Percentiles rank a stretch among this genome's conserved stretches.
Evolutionary conservation across 2,329 filamentous ascomycete genomes (phyloP).

Genomic region (Mycocentrospora acerina): DNA sequence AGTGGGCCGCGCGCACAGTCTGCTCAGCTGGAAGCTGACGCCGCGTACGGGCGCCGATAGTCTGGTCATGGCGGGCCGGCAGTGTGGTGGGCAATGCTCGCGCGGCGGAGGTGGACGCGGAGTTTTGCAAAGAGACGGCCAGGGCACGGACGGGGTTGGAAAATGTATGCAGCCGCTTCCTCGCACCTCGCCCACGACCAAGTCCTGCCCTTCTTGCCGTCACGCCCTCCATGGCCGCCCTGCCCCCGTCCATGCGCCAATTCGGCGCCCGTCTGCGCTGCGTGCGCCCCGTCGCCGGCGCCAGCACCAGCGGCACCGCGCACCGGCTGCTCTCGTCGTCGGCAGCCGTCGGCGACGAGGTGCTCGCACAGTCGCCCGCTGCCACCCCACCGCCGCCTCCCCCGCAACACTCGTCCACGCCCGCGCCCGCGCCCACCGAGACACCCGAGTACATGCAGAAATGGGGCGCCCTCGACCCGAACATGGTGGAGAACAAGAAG

Average conservation of each 20-base stretch:
- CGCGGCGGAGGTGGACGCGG: conserved; percentile 35
- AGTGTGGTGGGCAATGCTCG: conserved; percentile 19
- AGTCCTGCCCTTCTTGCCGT: conserved; percentile 11
- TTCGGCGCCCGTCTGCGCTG: conserved; percentile 39
- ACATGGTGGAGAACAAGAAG: conserved; percentile 39
- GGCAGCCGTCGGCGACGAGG: conserved; percentile 45
- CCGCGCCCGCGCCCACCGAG: conserved; percentile 12
- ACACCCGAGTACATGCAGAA: conserved; percentile 37
- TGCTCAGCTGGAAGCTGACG: conserved; percentile 32
- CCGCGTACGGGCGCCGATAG: conserved; percentile 41
- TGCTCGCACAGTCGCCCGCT: conserved; percentile 37
- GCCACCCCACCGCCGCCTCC: conserved; percentile 22
- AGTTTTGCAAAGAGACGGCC: conserved; percentile 19
- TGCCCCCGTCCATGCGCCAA: conserved; percentile 36
- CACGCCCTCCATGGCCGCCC: conserved; percentile 33
- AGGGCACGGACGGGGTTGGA: too few species aligned
- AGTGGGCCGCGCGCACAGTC: conserved; percentile 31
- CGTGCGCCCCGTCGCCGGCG: conserved; percentile 34
- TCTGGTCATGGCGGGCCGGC: conserved; percentile 41
- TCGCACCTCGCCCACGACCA: too few species aligned
- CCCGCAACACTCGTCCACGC: conserved; percentile 10
- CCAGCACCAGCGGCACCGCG: conserved; percentile 22
- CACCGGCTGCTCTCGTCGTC: conserved; percentile 54
- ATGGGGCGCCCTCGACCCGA: conserved; percentile 38
- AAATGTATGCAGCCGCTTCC: too few species aligned